A percentile compares a stretch with the other conserved stretches of the same genome.
Evolutionary conservation across 345 rosid species (phyloP).

Genomic region (Gossypium turneri): DNA sequence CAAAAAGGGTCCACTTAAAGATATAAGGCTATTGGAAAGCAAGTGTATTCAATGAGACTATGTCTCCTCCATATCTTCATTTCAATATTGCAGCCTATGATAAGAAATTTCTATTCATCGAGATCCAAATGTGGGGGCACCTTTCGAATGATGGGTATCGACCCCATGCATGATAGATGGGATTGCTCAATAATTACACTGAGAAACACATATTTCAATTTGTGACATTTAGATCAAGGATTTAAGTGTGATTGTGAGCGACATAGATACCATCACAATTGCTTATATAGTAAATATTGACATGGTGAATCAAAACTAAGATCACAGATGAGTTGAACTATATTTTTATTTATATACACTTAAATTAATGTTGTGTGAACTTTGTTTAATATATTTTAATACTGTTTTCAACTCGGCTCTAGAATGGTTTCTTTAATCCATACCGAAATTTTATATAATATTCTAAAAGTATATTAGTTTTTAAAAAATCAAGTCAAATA

Average conservation of each 20-base stretch:
- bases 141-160: constrained; percentile 22
- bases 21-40: background rate
- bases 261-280: no score
- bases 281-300: no score
- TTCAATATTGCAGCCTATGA: constrained; percentile 5
- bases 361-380: no score
- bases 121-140: constrained; percentile 36
- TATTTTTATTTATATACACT: no score
- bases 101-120: constrained; percentile 23
- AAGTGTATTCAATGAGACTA: background rate
- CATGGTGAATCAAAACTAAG: no score
- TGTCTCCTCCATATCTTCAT: background rate
- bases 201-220: background rate
- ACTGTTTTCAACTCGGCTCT: no score
- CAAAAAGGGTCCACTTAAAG: constrained; percentile 10
- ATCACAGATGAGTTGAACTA: no score
- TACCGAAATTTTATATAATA: no score
- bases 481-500: no score
- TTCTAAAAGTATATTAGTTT: no score
- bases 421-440: no score
- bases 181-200: constrained; percentile 14
- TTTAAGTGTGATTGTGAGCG: background rate
- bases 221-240: background rate
- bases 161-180: constrained; percentile 23
- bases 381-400: no score